Conservation (phyloP, 2,329 filamentous ascomycete genomes). For the Bipolaris cookei region DNA sequence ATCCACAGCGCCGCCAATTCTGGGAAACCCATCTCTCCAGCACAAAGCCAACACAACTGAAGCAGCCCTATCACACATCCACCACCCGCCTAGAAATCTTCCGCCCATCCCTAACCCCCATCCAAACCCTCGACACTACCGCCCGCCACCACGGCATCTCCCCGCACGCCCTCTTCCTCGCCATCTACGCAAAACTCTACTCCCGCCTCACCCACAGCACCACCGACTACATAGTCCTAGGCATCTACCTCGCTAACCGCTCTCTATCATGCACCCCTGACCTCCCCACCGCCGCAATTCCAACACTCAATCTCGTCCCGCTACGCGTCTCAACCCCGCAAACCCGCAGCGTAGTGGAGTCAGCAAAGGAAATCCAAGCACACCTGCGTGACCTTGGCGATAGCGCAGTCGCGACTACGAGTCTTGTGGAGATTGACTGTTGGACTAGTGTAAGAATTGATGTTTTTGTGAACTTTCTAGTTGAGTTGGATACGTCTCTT, state of each 20-base stretch:
- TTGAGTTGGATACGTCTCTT: constrained; percentile 52
- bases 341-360: constrained; percentile 49
- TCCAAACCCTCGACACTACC: constrained; percentile 50
- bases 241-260: constrained; percentile 84
- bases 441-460: constrained; percentile 78
- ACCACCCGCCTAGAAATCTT: constrained; percentile 54
- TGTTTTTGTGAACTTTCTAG: constrained; percentile 81
- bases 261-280: constrained; percentile 57
- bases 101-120: constrained; percentile 55
- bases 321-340: constrained; percentile 60
- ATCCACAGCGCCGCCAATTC: constrained; percentile 51
- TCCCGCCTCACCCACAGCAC: constrained; percentile 32
- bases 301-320: constrained; percentile 81
- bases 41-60: constrained; percentile 11
- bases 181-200: constrained; percentile 67
- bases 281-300: constrained; percentile 62
- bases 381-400: constrained; percentile 67
- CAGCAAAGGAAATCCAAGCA: constrained; percentile 71
- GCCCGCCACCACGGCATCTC: constrained; percentile 64
- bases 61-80: constrained; percentile 33
- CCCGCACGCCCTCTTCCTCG: constrained; percentile 77
- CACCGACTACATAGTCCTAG: constrained; percentile 65
- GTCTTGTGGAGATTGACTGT: constrained; percentile 71
- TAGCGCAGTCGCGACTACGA: constrained; percentile 62
- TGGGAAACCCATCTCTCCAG: constrained; percentile 57